Evolutionary conservation across 2,329 filamentous ascomycete species (phyloP).

Genomic region (Madurella mycetomatis): DNA sequence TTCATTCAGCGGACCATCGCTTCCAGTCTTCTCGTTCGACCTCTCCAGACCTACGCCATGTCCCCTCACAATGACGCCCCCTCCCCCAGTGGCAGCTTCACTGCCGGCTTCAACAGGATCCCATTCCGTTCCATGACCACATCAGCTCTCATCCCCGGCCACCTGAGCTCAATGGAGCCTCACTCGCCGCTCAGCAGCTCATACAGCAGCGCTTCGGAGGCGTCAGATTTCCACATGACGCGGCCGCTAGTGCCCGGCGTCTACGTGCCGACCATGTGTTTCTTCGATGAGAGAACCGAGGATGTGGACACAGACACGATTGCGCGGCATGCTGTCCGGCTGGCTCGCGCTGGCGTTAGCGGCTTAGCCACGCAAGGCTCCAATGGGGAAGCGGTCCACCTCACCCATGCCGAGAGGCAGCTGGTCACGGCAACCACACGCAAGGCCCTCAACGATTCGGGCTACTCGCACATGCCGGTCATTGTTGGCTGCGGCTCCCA

Average conservation of each 20-base stretch:
- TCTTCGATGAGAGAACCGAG: constrained; percentile 63
- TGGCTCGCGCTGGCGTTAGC: constrained; percentile 69
- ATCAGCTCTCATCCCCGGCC: constrained; percentile 30
- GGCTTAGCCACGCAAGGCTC: constrained; percentile 75
- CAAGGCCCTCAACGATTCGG: constrained; percentile 61
- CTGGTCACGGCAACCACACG: constrained; percentile 66
- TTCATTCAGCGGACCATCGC: not conserved
- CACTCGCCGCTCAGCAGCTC: constrained; percentile 40
- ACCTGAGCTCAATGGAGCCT: constrained; percentile 29
- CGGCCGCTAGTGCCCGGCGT: constrained; percentile 48
- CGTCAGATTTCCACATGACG: constrained; percentile 29
- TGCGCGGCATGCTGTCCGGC: constrained; percentile 57
- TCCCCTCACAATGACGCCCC: constrained; percentile 45
- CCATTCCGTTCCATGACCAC: constrained; percentile 32
- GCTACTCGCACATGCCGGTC: constrained; percentile 62
- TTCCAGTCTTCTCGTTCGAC: not conserved
- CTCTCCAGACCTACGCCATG: constrained; percentile 33
- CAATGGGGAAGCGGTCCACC: constrained; percentile 78
- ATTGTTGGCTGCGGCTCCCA: constrained; percentile 73
- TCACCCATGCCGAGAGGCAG: constrained; percentile 65
- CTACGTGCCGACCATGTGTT: constrained; percentile 71
- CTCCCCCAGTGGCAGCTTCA: constrained; percentile 43
- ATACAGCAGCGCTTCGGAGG: constrained; percentile 37
- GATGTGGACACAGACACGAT: constrained; percentile 62
- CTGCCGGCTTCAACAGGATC: constrained; percentile 38